Evolutionary conservation across 78 protist genomes (phyloP).

Genomic region (Planoprotostelium fungivorum): DNA sequence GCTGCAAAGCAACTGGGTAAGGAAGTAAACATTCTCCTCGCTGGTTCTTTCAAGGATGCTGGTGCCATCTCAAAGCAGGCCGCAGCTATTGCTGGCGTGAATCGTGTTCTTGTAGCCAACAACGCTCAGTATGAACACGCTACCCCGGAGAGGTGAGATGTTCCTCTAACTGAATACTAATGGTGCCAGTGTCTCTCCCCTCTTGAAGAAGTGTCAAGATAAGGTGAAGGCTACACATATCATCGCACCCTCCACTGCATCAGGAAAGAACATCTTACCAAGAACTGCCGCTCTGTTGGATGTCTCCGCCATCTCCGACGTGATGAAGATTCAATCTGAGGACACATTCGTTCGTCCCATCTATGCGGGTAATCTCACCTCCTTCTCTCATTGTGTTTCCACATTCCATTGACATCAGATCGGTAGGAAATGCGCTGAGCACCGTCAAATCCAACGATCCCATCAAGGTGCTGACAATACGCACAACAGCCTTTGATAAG

Average conservation of each 20-base stretch:
- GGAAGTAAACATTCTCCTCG: constrained; percentile 24
- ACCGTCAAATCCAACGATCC: constrained; percentile 83
- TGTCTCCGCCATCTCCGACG: constrained; percentile 74
- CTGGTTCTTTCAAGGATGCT: constrained; percentile 15
- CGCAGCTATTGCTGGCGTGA: constrained; percentile 73
- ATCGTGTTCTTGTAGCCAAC: constrained; percentile 48
- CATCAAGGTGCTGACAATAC: constrained; percentile 82
- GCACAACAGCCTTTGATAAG: constrained; percentile 92
- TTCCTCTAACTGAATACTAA: background rate
- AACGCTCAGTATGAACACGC: constrained; percentile 29
- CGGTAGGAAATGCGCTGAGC: constrained; percentile 88
- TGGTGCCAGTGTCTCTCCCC: constrained; percentile 32
- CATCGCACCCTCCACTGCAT: constrained; percentile 67
- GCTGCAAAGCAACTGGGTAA: constrained; percentile 43
- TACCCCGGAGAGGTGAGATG: constrained; percentile 67
- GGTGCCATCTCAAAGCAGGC: constrained; percentile 34
- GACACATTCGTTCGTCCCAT: constrained; percentile 91
- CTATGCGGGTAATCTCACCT: constrained; percentile 80
- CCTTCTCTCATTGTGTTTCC: background rate
- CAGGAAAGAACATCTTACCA: constrained; percentile 85
- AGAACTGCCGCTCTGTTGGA: constrained; percentile 88
- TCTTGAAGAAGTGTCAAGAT: constrained; percentile 29
- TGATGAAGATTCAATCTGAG: constrained; percentile 56
- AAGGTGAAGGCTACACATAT: constrained; percentile 71
- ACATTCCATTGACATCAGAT: background rate